Evolutionary conservation across 768 basidiomycete genomes (phyloP), one percentile per base, ranked within the genome.

Genomic region (Paxillus rubicundulus): DNA sequence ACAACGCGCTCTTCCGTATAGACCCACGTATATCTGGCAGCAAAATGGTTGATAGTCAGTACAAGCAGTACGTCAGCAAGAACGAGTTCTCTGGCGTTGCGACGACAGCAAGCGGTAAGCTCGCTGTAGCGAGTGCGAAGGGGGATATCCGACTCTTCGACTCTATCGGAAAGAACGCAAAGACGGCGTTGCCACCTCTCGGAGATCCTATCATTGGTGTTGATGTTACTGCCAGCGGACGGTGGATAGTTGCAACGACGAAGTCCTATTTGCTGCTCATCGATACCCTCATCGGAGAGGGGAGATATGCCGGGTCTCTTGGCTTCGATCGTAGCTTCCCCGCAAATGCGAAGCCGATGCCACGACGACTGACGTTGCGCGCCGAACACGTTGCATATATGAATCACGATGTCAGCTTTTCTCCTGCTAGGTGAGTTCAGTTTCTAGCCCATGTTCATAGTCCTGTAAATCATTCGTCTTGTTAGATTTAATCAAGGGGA

Each of bases 251-350:
- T 28, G 96, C 95, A 12, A 99, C 97, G 39, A 97, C 92, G 45
- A 89, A 88, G 75, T 94, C 86, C 13, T 97, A 98, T 68, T 76
- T 99, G 50, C 76, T 98, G 38, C 80, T 99, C 57, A 94, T 98
- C 65, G 94, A 99, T 67, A 93, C 93, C 0, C 80, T 92, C 50
- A 98, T 98, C 61, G 93, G 92, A 17, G 91, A 92, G 66, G 93
- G 93, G 7, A 81, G 82, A 52, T 94, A 91, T 63, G 79, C 82
- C 34, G 93, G 91, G 9, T 81, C 81, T 38, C 73, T 92, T 33
- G 93, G 94, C 36, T 98, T 98, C 63, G 95, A 98, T 66, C 80
- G 93, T 45, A 88, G 87, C 66, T 98, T 99, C 85, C 97, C 97
- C 9, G 93, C 94, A 24, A 83, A 82, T 36, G 82, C 93, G 54